Evolutionary conservation across 345 rosid species (phyloP).

Genomic region (Aegle marmelos): DNA sequence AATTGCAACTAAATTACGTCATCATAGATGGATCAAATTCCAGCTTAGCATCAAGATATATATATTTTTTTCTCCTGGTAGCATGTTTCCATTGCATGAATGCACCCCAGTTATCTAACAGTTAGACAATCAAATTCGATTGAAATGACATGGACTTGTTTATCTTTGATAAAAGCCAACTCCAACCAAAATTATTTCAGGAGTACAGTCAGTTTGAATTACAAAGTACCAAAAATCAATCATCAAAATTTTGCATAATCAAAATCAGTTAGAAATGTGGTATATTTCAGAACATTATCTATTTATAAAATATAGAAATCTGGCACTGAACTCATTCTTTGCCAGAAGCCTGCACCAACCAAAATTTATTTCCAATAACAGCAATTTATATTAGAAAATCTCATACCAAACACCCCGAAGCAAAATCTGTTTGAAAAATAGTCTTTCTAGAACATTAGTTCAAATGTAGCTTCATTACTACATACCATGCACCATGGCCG

Average conservation of each 20-base stretch:
- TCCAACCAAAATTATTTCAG: not conserved
- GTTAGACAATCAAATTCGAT: not conserved
- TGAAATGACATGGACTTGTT: not conserved
- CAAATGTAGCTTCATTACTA: not conserved
- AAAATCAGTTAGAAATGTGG: not conserved
- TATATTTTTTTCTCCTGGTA: not conserved
- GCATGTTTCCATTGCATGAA: not conserved
- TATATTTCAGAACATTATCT: not conserved
- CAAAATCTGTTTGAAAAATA: not conserved
- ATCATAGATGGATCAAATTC: not conserved
- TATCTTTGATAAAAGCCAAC: not conserved
- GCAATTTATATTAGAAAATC: not conserved
- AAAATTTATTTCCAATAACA: not conserved
- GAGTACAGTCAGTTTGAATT: not conserved
- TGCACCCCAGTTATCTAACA: not conserved
- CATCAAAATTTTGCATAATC: not conserved
- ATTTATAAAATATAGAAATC: not conserved
- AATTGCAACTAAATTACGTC: not conserved
- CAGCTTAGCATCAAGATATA: not conserved
- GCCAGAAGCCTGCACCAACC: not conserved
- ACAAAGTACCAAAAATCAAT: not conserved
- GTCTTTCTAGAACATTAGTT: not conserved
- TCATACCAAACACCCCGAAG: not conserved
- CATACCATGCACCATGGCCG: constrained; percentile 90
- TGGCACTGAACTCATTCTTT: not conserved